Evolutionary conservation across 2,329 filamentous ascomycete species (phyloP).

Genomic region (Penicillium expansum): DNA sequence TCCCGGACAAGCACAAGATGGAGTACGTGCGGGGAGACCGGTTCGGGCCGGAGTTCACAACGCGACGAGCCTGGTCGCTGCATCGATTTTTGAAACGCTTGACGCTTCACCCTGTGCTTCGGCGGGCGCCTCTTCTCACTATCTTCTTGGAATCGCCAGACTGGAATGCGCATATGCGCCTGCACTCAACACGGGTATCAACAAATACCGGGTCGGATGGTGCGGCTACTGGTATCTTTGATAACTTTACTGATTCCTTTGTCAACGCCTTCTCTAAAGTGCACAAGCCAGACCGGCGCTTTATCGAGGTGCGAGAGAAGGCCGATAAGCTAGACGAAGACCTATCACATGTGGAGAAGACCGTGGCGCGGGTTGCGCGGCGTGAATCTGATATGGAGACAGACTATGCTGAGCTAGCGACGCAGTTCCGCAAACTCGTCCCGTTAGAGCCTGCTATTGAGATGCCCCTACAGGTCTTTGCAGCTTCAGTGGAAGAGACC

Average conservation of each 20-base stretch:
- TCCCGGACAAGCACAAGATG: conserved; percentile 99
- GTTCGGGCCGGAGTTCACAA: conserved; percentile 89
- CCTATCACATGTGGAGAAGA: conserved; percentile 87
- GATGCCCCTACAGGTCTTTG: conserved; percentile 77
- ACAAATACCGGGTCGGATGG: conserved; percentile 44
- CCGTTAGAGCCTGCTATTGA: conserved; percentile 85
- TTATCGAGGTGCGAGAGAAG: conserved; percentile 89
- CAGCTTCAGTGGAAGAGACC: conserved; percentile 79
- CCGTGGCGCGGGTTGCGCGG: conserved; percentile 84
- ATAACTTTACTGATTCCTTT: conserved; percentile 92
- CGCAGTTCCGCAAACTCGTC: conserved; percentile 92
- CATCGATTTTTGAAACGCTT: conserved; percentile 86
- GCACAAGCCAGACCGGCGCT: conserved; percentile 90
- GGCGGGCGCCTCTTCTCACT: conserved; percentile 76
- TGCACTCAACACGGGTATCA: conserved; percentile 65
- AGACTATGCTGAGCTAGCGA: conserved; percentile 84
- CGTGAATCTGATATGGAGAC: conserved; percentile 82
- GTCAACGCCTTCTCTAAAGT: conserved; percentile 97
- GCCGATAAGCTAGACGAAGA: conserved; percentile 94
- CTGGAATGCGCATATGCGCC: conserved; percentile 95
- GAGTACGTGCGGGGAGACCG: conserved; percentile 96
- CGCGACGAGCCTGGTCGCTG: conserved; percentile 81
- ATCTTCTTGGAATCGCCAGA: conserved; percentile 89
- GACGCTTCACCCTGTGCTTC: conserved; percentile 82
- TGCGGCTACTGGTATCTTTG: conserved; percentile 69